Evolutionary conservation across 305 asterid genomes (phyloP).

Genomic region (Fraxinus nigra): DNA sequence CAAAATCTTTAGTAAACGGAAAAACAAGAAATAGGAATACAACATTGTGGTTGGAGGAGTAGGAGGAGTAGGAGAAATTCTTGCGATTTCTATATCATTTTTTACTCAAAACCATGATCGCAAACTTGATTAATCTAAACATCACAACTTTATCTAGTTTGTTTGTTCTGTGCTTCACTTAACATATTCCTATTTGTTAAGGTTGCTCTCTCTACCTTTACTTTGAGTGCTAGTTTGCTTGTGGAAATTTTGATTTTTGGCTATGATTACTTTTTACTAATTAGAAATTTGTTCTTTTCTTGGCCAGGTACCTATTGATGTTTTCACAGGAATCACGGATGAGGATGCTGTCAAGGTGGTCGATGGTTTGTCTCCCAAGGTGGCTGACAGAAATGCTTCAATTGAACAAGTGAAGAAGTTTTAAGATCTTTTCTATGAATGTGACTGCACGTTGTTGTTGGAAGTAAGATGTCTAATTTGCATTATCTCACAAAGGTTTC

Average conservation of each 20-base stretch:
- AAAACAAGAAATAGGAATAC: no score
- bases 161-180: background rate
- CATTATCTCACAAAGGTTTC: background rate
- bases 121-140: background rate
- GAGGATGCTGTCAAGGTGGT: slow-evolving; percentile 97
- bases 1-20: no score
- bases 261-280: slow-evolving; percentile 14
- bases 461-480: slow-evolving; percentile 52
- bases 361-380: slow-evolving; percentile 83
- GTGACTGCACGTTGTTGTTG: slow-evolving; percentile 73
- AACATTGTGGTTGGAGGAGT: background rate
- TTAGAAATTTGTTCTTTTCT: slow-evolving; percentile 5
- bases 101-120: background rate
- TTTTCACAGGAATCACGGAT: slow-evolving; percentile 85
- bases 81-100: background rate
- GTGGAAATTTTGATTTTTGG: background rate
- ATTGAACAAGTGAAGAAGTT: slow-evolving; percentile 97
- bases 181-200: slow-evolving; percentile 31
- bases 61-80: background rate
- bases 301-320: slow-evolving; percentile 79
- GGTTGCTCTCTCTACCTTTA: slow-evolving; percentile 38
- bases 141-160: background rate
- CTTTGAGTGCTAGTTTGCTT: slow-evolving; percentile 14
- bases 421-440: slow-evolving; percentile 82
- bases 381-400: slow-evolving; percentile 75